Evolutionary conservation across 495 filamentous ascomycete species (phyloP), one percentile per base, ranked within the genome.

Genomic region (Pseudotulostoma volvatum): DNA sequence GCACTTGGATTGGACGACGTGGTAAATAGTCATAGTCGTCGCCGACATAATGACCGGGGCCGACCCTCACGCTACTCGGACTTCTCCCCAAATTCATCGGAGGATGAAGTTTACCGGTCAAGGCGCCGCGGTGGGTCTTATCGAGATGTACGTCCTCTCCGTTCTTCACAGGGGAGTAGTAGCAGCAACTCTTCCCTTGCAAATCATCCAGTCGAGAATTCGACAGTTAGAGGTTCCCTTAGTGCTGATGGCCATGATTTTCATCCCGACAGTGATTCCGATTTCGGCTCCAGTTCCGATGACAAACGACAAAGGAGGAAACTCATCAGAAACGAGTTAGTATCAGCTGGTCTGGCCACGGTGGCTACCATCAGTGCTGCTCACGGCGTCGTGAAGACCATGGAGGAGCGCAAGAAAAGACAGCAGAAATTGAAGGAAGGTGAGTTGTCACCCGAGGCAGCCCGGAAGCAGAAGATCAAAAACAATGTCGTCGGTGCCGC

Each of bases 351-450:
- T 31, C 58, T 94, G 46, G 86, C 86, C 21, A 78, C 78, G 37
- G 79, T 92, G 42, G 86, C 86, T 39, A 90, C 86, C 28, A 84
- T 93, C 44, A 85, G 92, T 59, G 84, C 84, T 34, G 83, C 79
- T 5, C 79, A 92, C 54, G 75, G 68, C 40, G 68, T 93, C 39
- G 82, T 87, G 59, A 67, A 71, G 44, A 79, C 72, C 49, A 70
- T 87, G 62, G 77, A 81, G 55, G 77, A 79, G 47, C 73, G 80
- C 30, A 70, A 85, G 37, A 61, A 76, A 43, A 68, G 83, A 43
- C 66, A 74, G 44, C 71, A 79, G 51, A 69, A 76, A 37, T 71
- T 93, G 15, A 65, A 66, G 23, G 76, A 87, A 46, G 84, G 84
- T 19, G 67, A 77, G 44, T 76, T 93, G 52, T 72, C 74, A 7